Percentiles rank a stretch among this genome's conserved stretches.
These are phyloP conservation scores for Helianthus tuberosus DNA, from an alignment of 129 eudicot genomes.

Conservation along the genomic window DNA sequence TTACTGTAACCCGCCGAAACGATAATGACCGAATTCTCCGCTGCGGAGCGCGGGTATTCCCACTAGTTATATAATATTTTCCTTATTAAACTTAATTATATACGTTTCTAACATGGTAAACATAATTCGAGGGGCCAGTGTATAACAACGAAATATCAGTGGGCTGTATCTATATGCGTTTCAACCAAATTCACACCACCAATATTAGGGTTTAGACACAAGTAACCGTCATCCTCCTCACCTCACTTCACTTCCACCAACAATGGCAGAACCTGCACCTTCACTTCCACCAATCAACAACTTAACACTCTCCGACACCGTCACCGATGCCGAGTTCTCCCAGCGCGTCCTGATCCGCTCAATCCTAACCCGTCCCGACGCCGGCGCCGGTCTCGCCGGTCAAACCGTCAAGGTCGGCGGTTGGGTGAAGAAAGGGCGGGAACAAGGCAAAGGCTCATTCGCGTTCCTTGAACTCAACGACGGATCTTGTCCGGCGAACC, in stretches of 20 bases:
- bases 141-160: too few species aligned
- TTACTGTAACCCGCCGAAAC: too few species aligned
- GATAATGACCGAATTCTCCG: too few species aligned
- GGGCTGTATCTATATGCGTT: too few species aligned
- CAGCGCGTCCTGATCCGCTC: slow-evolving; percentile 73
- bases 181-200: too few species aligned
- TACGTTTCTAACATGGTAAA: too few species aligned
- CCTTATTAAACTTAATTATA: too few species aligned
- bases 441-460: slow-evolving; percentile 69
- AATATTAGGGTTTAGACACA: slow-evolving; percentile 26
- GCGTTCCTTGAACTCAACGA: slow-evolving; percentile 88
- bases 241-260: not conserved
- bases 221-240: not conserved
- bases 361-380: slow-evolving; percentile 64
- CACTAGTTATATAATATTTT: too few species aligned
- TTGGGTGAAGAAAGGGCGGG: slow-evolving; percentile 93
- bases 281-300: slow-evolving; percentile 34
- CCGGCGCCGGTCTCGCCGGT: slow-evolving; percentile 79
- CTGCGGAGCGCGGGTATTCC: too few species aligned
- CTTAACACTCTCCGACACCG: slow-evolving; percentile 42
- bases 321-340: slow-evolving; percentile 57
- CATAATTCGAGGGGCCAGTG: too few species aligned
- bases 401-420: slow-evolving; percentile 66
- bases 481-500: slow-evolving; percentile 82
- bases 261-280: slow-evolving; percentile 42